Evolutionary conservation across 148 eudicot species (phyloP), one percentile per base, ranked within the genome.

Genomic region (Mesembryanthemum crystallinum): DNA sequence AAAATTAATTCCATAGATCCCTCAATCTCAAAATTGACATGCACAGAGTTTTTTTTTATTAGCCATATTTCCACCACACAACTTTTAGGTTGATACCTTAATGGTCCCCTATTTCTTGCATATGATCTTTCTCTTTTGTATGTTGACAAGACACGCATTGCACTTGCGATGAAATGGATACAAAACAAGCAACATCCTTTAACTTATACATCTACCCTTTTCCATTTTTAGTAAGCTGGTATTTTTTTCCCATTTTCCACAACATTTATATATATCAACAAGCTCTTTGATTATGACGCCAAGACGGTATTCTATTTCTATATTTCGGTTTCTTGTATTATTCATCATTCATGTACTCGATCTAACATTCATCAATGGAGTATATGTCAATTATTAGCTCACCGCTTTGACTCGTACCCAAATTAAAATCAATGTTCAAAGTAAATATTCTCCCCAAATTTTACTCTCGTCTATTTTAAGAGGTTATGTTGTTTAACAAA

Each of bases 121-220:
- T 71, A 12, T 51, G 43, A 43, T 62, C 49, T 42, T 70, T 81
- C 69, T 77, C 62, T 65, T 64, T 73, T 73, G 47, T 69, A 73
- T 10, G 76, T 79, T 82, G 84, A 79, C 87, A 79, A 79, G 82
- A 82, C 80, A 82, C 74, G 73, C 69, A 73, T 72, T 76, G 75
- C 66, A 79, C 66, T 85, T 82, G 62, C 72, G 73, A 79, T 72
- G 78, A 77, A 71, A 79, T 73, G 54, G 79, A 79, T 74, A 82
- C 66, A 77, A 73, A 82, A 85, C 83, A 79, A 77, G 83, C 63
- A 79, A 75, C 77, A 66, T 51, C 73, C 77, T 67, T 45, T 67
- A 67, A 55, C 61, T 77, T 65, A 42, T 67, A 71, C 71, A 70
- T 78, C 77, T 74, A 74, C 79, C 79, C 49, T n/a, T 82, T 85